Evolutionary conservation across 108 stramenopile species (phyloP).

Genomic region (Fragilariopsis cylindrus): DNA sequence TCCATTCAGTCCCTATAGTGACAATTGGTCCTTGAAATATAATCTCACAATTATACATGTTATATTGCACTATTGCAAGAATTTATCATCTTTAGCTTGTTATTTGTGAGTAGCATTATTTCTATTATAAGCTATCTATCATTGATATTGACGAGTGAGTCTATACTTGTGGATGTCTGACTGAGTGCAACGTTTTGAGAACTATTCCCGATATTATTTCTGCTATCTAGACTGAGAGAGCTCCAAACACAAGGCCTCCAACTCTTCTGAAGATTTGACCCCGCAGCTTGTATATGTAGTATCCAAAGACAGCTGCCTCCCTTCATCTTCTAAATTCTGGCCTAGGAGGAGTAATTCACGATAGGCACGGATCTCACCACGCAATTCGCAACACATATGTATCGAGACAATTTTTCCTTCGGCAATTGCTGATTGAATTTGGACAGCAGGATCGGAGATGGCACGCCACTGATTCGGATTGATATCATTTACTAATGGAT

Average conservation of each 20-base stretch:
- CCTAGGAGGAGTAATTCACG: conserved; percentile 8
- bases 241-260: not conserved
- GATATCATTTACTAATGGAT: not conserved
- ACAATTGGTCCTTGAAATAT: no score
- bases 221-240: no score
- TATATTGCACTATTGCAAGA: no score
- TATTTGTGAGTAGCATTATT: no score
- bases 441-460: conserved; percentile 3
- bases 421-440: not conserved
- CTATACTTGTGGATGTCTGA: no score
- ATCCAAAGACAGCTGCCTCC: conserved; percentile 10
- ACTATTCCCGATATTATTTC: no score
- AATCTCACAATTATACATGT: no score
- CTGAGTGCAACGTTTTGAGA: no score
- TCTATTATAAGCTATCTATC: no score
- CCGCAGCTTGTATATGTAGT: not conserved
- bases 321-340: not conserved
- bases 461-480: not conserved
- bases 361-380: conserved; percentile 10
- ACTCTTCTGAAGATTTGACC: not conserved
- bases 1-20: no score
- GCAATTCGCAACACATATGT: conserved; percentile 16
- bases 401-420: conserved; percentile 4
- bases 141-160: no score
- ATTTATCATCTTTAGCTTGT: no score